Base-by-base conservation (phyloP, 164 flowering plant species). In the Vitis cinerea region DNA sequence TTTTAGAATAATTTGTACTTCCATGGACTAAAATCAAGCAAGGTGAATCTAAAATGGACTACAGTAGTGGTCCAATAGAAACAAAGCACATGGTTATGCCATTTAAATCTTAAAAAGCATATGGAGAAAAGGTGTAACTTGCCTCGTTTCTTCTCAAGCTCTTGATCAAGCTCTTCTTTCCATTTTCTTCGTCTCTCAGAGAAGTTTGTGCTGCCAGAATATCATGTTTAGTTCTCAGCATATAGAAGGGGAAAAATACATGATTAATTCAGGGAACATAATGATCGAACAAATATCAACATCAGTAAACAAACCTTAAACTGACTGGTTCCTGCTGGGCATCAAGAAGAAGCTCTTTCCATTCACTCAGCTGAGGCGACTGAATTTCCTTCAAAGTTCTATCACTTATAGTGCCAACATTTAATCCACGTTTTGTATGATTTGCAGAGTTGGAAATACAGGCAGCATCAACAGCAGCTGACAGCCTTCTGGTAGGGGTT, bases 111-210 rank as follows among this genome's bases (percentile, higher is more conserved):
- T 37, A 37, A 37, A 37, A 37, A 37, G 44, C 44, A 4, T 37
- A 37, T 3, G 44, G 7, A 23, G 14, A 48, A 57, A 30, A 0
- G 27, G 27, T 23, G 27, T 23, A 23, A 67, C 44, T 8, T 71
- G 80, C 87, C 87, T 82, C 87, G 75, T 57, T 82, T 76, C 62
- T 81, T 80, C 68, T 78, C 82, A 67, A 84, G 87, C 75, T 84
- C 87, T 77, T 74, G 80, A 60, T 80, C 83, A 74, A 84, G 82
- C 71, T 84, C 87, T 77, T 84, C 87, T 73, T 84, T 82, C 87
- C 87, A 84, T 65, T 80, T 84, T 67, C 78, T 80, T 63, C 80
- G 81, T 53, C 71, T 82, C 61, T 84, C 83, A 10, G 85, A 78
- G 59, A 78, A 78, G 66, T 65, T 76, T 58, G 67, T 15, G 61